Evolutionary conservation across 768 basidiomycete species (phyloP), one percentile per base, ranked within the genome.

Genomic region (Leccinellum albellum): DNA sequence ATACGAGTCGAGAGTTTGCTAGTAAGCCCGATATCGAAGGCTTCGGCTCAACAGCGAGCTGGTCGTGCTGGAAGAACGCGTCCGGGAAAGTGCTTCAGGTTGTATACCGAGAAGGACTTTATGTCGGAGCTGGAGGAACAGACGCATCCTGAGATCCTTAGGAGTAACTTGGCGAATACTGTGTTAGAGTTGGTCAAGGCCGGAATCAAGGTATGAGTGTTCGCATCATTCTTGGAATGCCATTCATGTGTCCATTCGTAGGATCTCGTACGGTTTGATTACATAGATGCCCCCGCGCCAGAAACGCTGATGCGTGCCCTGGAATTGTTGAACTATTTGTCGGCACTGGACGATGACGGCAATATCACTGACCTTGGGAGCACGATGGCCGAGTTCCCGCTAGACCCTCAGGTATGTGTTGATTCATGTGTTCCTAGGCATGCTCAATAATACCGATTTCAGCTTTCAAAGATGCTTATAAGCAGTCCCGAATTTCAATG

Each of bases 51-150:
- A 73, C 96, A 99, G 73, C 77, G 97, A 32, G 94, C 97, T 1
- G 96, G 97, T 46, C 92, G 96, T 70, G 96, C 96, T 0, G 97
- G 96, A 33, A 85, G 97, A 57, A 99, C 97, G 23, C 77, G 94
- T 54, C 96, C 97, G 0, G 97, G 96, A 32, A 98, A 98, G 72
- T 98, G 96, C 71, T 99, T 98, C 78, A 79, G 96, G 62, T 69
- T 99, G 62, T 99, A 98, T 70, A 98, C 96, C 0, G 94, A 99
- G 73, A 91, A 92, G 71, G 94, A 98, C 73, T 99, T 96, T 65
- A 94, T 97, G 82, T 83, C 79, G 58, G 94, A 98, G 74, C 78
- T 99, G 46, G 93, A 98, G 73, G 95, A 98, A 69, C 96, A 98
- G 74, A 99, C 96, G 1, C 86, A 94, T 68, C 97, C 97, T 0